Evolutionary conservation across 2,329 filamentous ascomycete species (phyloP).

Genomic region (Venturia pyrina): DNA sequence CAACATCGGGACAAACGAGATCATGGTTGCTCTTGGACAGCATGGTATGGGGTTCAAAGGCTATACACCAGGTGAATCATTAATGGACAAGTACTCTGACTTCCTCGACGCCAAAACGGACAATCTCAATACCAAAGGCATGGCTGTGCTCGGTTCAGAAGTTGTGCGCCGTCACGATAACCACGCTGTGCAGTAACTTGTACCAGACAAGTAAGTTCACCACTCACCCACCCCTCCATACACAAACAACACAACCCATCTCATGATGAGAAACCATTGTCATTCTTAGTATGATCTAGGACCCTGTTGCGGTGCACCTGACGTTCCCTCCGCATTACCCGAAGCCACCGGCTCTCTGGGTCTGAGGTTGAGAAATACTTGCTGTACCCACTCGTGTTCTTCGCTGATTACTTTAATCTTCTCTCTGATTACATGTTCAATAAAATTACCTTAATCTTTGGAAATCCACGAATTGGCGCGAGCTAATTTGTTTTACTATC

Average conservation of each 20-base stretch:
- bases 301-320: not conserved
- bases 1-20: constrained; percentile 8
- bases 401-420: not conserved
- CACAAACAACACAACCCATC: not conserved
- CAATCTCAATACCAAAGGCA: constrained; percentile 84
- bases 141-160: constrained; percentile 73
- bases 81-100: constrained; percentile 62
- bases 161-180: not conserved
- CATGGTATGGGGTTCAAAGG: not conserved
- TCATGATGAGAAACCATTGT: not conserved
- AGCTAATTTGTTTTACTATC: not conserved
- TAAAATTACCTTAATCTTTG: not conserved
- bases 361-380: not conserved
- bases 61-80: constrained; percentile 28
- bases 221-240: not conserved
- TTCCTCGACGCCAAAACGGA: constrained; percentile 88
- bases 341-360: not conserved
- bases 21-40: constrained; percentile 2
- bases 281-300: not conserved
- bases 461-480: not conserved
- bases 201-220: not conserved
- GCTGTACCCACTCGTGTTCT: not conserved
- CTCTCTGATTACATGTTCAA: not conserved
- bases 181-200: not conserved
- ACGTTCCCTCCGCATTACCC: not conserved